Evolutionary conservation across 139 green algal genomes (phyloP), one percentile per base, ranked within the genome.

Genomic region (Trebouxia sp.): DNA sequence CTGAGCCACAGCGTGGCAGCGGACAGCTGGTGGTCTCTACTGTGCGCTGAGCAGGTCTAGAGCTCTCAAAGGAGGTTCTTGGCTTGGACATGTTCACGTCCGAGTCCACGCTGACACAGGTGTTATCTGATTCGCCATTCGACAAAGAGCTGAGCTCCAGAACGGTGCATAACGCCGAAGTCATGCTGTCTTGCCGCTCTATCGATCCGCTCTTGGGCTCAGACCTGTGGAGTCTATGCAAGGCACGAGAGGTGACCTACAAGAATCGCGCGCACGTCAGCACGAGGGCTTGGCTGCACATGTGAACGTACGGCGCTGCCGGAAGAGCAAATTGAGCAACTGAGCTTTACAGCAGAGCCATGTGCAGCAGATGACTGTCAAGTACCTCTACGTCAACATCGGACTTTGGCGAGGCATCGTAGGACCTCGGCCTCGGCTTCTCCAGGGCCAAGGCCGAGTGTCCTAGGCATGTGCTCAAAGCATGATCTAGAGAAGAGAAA

Each of bases 311-410:
- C n/a, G n/a, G n/a, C n/a, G n/a, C n/a, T n/a, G n/a, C n/a, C n/a
- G n/a, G n/a, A n/a, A n/a, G n/a, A n/a, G n/a, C n/a, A n/a, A n/a
- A n/a, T n/a, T n/a, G n/a, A 1, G 8, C 56, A 38, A 38, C n/a
- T 5, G 20, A 30, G 9, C 7, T 10, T 28, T 30, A 39, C 28
- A 39, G 8, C 6, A 38, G 39, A 15, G 22, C 20, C 20, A 8
- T 38, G 28, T 69, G n/a, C 17, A 69, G 30, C 30, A 17, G 14
- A 41, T 28, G 6, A 24, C 32, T 12, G 14, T 5, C 28, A 17
- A 30, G 7, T 72, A 72, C 62, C 62, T 72, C 62, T 42, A 72
- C 62, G 62, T 72, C 62, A 72, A 72, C 62, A 72, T 72, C 62
- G 32, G 62, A 72, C 62, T 22, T 43, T 45, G 62, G 32, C 35